Evolutionary conservation across 192 early-diverging fungal genomes (phyloP).

Genomic region (Funneliformis mosseae): DNA sequence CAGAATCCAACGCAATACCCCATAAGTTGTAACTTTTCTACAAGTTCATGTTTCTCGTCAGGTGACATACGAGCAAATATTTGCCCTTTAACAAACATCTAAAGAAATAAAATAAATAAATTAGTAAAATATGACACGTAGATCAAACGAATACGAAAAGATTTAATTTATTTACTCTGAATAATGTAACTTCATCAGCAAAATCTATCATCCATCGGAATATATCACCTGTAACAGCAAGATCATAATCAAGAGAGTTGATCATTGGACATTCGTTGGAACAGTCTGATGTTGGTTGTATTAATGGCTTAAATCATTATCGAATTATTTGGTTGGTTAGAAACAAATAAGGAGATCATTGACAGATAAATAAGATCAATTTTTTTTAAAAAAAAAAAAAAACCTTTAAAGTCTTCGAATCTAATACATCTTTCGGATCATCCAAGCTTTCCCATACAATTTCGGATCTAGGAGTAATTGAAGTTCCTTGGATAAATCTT

Average conservation of each 20-base stretch:
- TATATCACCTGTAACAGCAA: constrained; percentile 95
- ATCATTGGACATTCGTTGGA: constrained; percentile 41
- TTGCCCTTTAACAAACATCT: constrained; percentile 88
- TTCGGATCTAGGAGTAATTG: constrained; percentile 52
- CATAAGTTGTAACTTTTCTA: constrained; percentile 84
- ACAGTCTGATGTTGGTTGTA: constrained; percentile 15
- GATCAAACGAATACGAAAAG: background rate
- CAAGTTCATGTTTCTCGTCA: constrained; percentile 95
- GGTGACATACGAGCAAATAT: constrained; percentile 99
- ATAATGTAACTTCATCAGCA: constrained; percentile 38
- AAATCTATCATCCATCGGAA: constrained; percentile 94
- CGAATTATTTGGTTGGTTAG: background rate
- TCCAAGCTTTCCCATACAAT: constrained; percentile 74
- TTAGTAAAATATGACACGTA: background rate
- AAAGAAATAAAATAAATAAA: constrained; percentile 40
- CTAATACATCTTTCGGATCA: constrained; percentile 47
- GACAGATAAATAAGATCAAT: background rate
- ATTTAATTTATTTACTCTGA: background rate
- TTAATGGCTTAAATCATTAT: background rate
- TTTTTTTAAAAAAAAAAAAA: too few relatives aligned
- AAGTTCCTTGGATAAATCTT: constrained; percentile 59
- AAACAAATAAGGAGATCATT: constrained; percentile 19
- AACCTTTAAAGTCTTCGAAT: constrained; percentile 52
- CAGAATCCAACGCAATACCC: constrained; percentile 97
- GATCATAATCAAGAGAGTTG: constrained; percentile 59